Percentiles rank a stretch among this genome's conserved stretches.
These are phyloP conservation scores for Termitomyces eurrhizus DNA, from an alignment of 768 basidiomycete genomes.

Conservation along the genomic window DNA sequence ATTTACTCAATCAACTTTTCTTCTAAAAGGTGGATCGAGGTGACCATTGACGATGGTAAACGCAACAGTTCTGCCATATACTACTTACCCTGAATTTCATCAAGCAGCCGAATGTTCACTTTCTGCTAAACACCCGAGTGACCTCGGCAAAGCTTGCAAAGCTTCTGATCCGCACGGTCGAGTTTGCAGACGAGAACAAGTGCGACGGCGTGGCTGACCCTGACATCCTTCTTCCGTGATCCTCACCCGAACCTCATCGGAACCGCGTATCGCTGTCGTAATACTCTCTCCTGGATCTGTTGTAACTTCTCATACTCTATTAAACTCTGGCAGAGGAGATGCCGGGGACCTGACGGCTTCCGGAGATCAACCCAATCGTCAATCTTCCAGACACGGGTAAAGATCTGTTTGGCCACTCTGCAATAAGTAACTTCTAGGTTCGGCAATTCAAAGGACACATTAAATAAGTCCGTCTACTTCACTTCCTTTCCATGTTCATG, in stretches of 20 bases:
- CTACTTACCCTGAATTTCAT: conserved; percentile 16
- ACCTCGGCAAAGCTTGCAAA: conserved; percentile 5
- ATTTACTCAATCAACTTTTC: neutral
- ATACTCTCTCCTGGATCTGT: conserved; percentile 25
- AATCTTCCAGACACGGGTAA: conserved; percentile 25
- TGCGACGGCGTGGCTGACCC: neutral
- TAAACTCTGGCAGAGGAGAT: conserved; percentile 32
- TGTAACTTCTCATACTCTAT: conserved; percentile 27
- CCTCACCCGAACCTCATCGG: neutral
- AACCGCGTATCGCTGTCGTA: conserved; percentile 4
- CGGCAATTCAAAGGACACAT: conserved; percentile 25
- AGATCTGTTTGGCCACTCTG: conserved; percentile 27
- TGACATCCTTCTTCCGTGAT: neutral
- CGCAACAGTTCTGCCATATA: conserved; percentile 3
- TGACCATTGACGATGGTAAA: conserved; percentile 10
- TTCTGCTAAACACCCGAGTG: conserved; percentile 21
- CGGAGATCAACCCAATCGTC: conserved; percentile 20
- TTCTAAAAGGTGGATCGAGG: conserved; percentile 13
- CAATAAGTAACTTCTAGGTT: conserved; percentile 16
- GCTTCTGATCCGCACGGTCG: neutral
- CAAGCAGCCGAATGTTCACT: conserved; percentile 21
- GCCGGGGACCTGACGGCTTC: conserved; percentile 13
- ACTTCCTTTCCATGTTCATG: neutral
- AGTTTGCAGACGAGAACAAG: neutral
- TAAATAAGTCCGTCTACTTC: conserved; percentile 5